Conservation (phyloP, 78 protist genomes). For the Capsaspora owczarzaki region DNA sequence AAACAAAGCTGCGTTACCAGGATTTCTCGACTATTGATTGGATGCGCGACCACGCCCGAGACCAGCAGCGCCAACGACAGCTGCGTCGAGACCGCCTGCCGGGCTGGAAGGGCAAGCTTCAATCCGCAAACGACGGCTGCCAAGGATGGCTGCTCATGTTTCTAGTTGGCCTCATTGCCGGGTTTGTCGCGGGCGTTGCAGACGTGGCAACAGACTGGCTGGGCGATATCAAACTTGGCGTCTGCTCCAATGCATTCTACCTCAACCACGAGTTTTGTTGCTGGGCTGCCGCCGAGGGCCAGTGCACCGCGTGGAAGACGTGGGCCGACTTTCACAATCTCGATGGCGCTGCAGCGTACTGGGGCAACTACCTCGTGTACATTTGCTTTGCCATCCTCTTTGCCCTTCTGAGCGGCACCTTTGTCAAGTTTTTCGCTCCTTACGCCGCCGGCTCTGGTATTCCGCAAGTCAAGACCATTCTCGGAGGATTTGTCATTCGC, state of each 20-base stretch:
- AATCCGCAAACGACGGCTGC: too few relatives aligned
- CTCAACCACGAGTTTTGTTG: constrained; percentile 14
- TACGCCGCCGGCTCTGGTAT: constrained; percentile 50
- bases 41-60: too few relatives aligned
- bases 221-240: neutral
- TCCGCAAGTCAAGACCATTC: constrained; percentile 49
- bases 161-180: neutral
- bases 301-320: neutral
- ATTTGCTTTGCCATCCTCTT: neutral
- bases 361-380: neutral
- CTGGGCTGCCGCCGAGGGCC: neutral
- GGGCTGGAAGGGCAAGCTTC: too few relatives aligned
- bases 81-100: too few relatives aligned
- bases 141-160: too few relatives aligned
- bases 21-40: too few relatives aligned
- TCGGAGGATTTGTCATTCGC: constrained; percentile 35
- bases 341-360: too few relatives aligned
- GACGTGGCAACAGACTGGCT: neutral
- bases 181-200: neutral
- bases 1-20: too few relatives aligned
- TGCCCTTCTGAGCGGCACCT: neutral
- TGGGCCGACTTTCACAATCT: neutral
- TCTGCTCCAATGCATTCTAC: neutral
- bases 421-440: constrained; percentile 15
- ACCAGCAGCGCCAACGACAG: too few relatives aligned